Evolutionary conservation across 1,139 yeast genomes (phyloP), one percentile per base, ranked within the genome.

Genomic region (Suhomyces bokatorum): DNA sequence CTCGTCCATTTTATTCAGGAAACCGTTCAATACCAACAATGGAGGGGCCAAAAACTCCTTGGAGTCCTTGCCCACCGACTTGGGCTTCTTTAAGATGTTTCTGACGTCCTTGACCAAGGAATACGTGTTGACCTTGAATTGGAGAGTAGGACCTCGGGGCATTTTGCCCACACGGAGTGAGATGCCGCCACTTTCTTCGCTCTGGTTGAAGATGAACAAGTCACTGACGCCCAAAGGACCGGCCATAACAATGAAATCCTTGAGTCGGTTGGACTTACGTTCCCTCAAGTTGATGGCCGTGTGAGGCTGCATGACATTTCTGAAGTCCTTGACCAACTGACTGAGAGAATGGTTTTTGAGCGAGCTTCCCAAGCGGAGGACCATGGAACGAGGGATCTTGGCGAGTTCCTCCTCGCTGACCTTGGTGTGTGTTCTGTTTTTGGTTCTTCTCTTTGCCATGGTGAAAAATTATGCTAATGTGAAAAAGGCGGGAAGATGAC

Each of bases 191-290:
- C 85, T 73, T 36, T 77, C 78, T 54, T 81, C 85, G 36, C 89
- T 80, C 61, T 89, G 96, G 51, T 91, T 85, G 69, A 93, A 90
- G 22, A 93, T 74, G 68, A 93, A 81, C 60, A 95, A 67, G 64
- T 93, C 97, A 8, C 93, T 77, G 12, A 95, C 97, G 31, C 97
- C 96, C 42, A 93, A 73, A 8, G 99, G 98, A 4, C 99, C 99
- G 32, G 97, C 90, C 97, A 93, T 91, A 17, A 90, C 96, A 15
- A 91, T 79, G 58, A 87, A 93, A 67, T 93, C 99, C 64, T 86
- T 87, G 53, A 93, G 74, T 59, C 83, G 85, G 64, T 95, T 95
- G 37, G 88, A 75, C 64, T 88, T 88, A 42, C 98, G 75, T 67
- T 95, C 99, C 54, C 85, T 77, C 50, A 95, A 77, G 55, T 83